These are phyloP conservation scores for Termitomyces sp. DNA, from an alignment of 768 basidiomycete genomes.

Conservation along the genomic window DNA sequence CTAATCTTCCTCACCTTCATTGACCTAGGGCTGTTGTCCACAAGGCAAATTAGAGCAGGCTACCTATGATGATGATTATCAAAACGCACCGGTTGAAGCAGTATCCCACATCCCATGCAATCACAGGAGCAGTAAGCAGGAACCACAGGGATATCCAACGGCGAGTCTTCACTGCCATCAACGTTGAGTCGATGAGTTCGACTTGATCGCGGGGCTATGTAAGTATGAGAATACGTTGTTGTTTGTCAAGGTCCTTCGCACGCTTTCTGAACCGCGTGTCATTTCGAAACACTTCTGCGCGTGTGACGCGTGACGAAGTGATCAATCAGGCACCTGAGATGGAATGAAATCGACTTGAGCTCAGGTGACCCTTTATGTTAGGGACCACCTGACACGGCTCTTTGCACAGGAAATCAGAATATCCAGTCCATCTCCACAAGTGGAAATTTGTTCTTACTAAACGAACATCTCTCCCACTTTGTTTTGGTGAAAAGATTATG, in stretches of 20 bases:
- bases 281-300: too few species aligned
- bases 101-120: constrained; percentile 78
- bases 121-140: constrained; percentile 52
- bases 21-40: constrained; percentile 61
- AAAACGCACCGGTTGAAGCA: constrained; percentile 67
- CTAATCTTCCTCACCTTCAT: constrained; percentile 42
- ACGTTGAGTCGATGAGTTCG: background rate
- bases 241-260: background rate
- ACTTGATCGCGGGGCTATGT: background rate
- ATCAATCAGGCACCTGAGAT: too few species aligned
- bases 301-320: too few species aligned
- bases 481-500: background rate
- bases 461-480: background rate
- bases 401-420: background rate
- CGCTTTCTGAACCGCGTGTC: background rate
- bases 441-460: background rate
- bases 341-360: too few species aligned
- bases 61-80: background rate
- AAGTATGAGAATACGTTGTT: background rate
- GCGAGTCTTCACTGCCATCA: constrained; percentile 46
- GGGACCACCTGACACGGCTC: too few species aligned
- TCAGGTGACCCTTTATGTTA: background rate
- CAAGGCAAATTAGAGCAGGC: background rate
- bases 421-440: background rate
- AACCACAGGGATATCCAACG: constrained; percentile 69